phyloP scores from a whole-genome alignment of 306 rosid genomes.

The Prunus salicina region DNA sequence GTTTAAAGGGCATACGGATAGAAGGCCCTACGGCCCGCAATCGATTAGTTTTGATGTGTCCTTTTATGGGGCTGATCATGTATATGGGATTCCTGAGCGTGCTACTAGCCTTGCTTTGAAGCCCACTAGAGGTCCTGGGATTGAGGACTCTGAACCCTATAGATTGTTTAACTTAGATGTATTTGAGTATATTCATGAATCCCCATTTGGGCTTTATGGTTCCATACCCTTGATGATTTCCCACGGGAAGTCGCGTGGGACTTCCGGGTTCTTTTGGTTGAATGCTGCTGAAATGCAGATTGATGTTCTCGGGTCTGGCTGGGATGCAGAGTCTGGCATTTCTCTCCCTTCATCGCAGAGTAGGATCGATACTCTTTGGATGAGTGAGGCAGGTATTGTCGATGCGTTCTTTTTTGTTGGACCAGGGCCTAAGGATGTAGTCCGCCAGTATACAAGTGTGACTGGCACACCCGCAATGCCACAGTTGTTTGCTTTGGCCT shows the following conservation, averaged over 20 bases:
- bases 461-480: slow-evolving; percentile 83
- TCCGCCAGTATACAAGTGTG: slow-evolving; percentile 71
- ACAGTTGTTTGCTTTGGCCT: slow-evolving; percentile 75
- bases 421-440: slow-evolving; percentile 79
- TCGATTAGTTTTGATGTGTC: slow-evolving; percentile 90
- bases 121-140: slow-evolving; percentile 82
- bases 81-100: slow-evolving; percentile 91
- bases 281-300: slow-evolving; percentile 99
- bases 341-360: slow-evolving; percentile 59
- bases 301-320: slow-evolving; percentile 79
- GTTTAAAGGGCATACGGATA: slow-evolving; percentile 67
- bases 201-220: slow-evolving; percentile 88
- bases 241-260: slow-evolving; percentile 69
- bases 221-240: slow-evolving; percentile 92
- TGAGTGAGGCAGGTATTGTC: slow-evolving; percentile 90
- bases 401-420: slow-evolving; percentile 83
- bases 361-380: slow-evolving; percentile 84
- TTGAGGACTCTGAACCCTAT: slow-evolving; percentile 85
- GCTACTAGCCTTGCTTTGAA: slow-evolving; percentile 69
- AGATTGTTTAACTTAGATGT: slow-evolving; percentile 87
- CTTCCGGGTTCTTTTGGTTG: slow-evolving; percentile 86
- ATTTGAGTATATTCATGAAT: slow-evolving; percentile 75
- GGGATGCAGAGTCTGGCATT: slow-evolving; percentile 77
- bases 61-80: slow-evolving; percentile 71
- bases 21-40: slow-evolving; percentile 84